These are phyloP conservation scores for Phytophthora ohioensis DNA, from an alignment of 352 stramenopile genomes.

Conservation along the genomic window DNA sequence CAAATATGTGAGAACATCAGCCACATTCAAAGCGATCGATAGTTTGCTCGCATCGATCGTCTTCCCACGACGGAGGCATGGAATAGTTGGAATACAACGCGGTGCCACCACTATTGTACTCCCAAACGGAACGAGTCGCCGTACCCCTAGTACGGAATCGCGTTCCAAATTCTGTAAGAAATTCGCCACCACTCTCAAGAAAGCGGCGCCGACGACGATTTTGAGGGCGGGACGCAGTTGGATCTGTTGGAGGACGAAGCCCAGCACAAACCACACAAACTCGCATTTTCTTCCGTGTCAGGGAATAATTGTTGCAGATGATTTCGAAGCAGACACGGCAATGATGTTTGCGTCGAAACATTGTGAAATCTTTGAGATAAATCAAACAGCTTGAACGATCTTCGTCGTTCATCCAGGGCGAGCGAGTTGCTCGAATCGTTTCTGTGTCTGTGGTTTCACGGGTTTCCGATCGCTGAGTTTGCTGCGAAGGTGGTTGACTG, in stretches of 20 bases:
- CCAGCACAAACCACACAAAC: conserved; percentile 13
- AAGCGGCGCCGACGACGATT: too few species aligned
- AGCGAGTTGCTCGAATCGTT: conserved; percentile 1
- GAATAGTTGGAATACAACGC: too few species aligned
- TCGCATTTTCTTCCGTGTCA: conserved; percentile 25
- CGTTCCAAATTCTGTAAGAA: conserved; percentile 3
- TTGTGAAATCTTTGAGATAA: conserved; percentile 20
- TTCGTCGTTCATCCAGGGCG: conserved; percentile 19
- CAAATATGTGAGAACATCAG: conserved; percentile 25
- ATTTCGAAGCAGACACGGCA: conserved; percentile 27
- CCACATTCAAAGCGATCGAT: conserved; percentile 5
- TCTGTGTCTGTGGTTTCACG: too few species aligned
- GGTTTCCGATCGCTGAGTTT: not conserved
- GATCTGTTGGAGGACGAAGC: not conserved
- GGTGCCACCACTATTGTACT: too few species aligned
- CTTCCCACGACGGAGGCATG: conserved; percentile 11
- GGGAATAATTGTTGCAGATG: conserved; percentile 20
- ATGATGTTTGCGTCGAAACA: conserved; percentile 25
- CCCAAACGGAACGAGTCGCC: too few species aligned
- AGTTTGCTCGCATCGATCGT: conserved; percentile 17
- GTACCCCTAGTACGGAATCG: not conserved
- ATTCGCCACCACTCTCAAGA: not conserved
- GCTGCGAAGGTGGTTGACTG: not conserved
- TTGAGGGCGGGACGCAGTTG: not conserved
- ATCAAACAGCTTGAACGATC: conserved; percentile 12